Conservation (phyloP, 75 land plant species). For the Sequoiadendron giganteum region DNA sequence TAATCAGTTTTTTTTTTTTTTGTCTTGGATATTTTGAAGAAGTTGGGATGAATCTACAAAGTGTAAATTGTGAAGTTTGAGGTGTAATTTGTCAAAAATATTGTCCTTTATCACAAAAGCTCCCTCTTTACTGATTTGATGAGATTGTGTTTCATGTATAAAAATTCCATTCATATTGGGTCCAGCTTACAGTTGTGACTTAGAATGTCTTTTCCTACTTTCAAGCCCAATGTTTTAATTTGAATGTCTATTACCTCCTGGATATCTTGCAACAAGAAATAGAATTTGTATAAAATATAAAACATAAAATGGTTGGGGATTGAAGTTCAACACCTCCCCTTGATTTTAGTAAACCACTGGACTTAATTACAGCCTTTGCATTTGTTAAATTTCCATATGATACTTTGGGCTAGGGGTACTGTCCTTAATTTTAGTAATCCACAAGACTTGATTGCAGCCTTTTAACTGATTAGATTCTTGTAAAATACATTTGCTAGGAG, state of each 20-base stretch:
- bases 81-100: neutral
- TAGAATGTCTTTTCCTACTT: neutral
- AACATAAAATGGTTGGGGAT: too few species aligned
- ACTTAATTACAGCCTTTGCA: too few species aligned
- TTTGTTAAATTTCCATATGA: too few species aligned
- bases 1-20: neutral
- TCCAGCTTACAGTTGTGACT: neutral
- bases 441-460: too few species aligned
- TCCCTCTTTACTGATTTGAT: too few species aligned
- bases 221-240: neutral
- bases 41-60: neutral
- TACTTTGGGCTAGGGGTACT: too few species aligned
- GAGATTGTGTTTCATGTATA: neutral
- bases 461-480: too few species aligned
- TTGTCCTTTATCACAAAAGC: neutral
- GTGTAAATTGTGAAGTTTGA: neutral
- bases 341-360: too few species aligned
- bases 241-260: too few species aligned
- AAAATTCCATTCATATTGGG: neutral
- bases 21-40: neutral
- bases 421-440: too few species aligned
- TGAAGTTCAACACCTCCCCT: neutral
- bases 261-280: neutral
- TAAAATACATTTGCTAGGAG: too few species aligned
- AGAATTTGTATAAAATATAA: too few species aligned